phyloP scores from a whole-genome alignment of 495 filamentous ascomycete species.

The Lasiosphaeria miniovina region DNA sequence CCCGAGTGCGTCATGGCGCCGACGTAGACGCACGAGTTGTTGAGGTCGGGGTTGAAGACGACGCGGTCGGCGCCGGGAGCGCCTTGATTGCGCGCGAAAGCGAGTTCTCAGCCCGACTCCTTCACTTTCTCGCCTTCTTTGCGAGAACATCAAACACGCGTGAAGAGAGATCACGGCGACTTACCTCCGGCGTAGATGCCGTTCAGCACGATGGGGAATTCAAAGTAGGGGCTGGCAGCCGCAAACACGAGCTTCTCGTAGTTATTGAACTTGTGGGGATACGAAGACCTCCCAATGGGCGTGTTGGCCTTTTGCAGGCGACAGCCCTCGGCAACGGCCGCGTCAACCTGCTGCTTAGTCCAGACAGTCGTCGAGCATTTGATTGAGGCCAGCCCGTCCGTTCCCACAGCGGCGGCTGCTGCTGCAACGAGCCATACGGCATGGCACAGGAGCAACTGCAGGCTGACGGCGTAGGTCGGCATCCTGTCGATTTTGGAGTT shows the following conservation, averaged over 20 bases:
- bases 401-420: constrained; percentile 19
- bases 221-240: constrained; percentile 20
- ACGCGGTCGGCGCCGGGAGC: constrained; percentile 27
- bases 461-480: not conserved
- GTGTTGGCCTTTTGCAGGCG: constrained; percentile 15
- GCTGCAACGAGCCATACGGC: constrained; percentile 10
- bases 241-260: constrained; percentile 20
- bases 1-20: constrained; percentile 31
- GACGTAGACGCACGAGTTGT: constrained; percentile 19
- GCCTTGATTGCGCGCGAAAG: constrained; percentile 9
- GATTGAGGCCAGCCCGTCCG: constrained; percentile 12
- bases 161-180: not conserved
- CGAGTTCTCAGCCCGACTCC: constrained; percentile 10
- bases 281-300: constrained; percentile 24
- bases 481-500: too few relatives aligned
- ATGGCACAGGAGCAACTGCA: constrained; percentile 8
- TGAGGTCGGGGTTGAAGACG: constrained; percentile 17
- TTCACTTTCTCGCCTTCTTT: not conserved
- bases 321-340: constrained; percentile 24
- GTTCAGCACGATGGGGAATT: constrained; percentile 29
- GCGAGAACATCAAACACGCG: not conserved
- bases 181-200: not conserved
- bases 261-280: constrained; percentile 34
- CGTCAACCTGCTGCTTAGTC: constrained; percentile 18
- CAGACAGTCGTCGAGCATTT: constrained; percentile 23